phyloP scores from a whole-genome alignment of 1,284 basidiomycete species.

The Macrocystidia cucumis region DNA sequence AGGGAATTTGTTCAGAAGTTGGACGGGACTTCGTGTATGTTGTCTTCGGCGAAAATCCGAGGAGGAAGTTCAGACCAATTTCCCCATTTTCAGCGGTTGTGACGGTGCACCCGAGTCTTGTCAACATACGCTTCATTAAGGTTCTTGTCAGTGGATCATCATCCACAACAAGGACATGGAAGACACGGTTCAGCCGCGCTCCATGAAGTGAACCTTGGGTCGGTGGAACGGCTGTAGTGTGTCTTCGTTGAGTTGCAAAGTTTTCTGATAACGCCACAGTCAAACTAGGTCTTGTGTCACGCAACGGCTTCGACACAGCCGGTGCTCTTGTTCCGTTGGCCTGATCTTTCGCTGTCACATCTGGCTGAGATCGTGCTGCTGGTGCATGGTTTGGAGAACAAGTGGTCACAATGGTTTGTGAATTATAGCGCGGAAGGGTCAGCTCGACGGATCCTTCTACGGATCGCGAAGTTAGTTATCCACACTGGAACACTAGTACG shows the following conservation, averaged over 20 bases:
- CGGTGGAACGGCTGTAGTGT: too few species aligned
- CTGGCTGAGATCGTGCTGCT: slow-evolving; percentile 3
- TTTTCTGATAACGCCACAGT: too few species aligned
- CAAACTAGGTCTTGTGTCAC: too few species aligned
- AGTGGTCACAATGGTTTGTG: slow-evolving; percentile 1
- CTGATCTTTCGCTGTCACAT: slow-evolving; percentile 1
- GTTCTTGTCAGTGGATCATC: slow-evolving; percentile 59
- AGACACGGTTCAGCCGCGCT: background rate
- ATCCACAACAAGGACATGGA: slow-evolving; percentile 48
- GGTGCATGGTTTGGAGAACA: too few species aligned
- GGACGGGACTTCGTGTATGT: background rate
- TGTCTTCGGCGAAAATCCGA: slow-evolving; percentile 16
- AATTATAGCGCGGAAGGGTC: slow-evolving; percentile 3
- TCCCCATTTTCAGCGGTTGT: slow-evolving; percentile 71
- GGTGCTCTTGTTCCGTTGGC: background rate
- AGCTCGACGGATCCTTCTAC: too few species aligned
- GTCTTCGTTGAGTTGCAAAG: too few species aligned
- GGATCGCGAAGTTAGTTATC: too few species aligned
- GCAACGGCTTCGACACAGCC: too few species aligned
- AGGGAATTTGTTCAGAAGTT: background rate
- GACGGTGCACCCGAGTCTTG: slow-evolving; percentile 60
- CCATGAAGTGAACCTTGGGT: too few species aligned
- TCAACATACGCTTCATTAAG: slow-evolving; percentile 65
- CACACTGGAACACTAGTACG: too few species aligned
- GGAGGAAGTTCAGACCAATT: slow-evolving; percentile 56